These are phyloP conservation scores for Aspergillus hortae DNA, from an alignment of 2,329 filamentous ascomycete genomes.

Conservation along the genomic window DNA sequence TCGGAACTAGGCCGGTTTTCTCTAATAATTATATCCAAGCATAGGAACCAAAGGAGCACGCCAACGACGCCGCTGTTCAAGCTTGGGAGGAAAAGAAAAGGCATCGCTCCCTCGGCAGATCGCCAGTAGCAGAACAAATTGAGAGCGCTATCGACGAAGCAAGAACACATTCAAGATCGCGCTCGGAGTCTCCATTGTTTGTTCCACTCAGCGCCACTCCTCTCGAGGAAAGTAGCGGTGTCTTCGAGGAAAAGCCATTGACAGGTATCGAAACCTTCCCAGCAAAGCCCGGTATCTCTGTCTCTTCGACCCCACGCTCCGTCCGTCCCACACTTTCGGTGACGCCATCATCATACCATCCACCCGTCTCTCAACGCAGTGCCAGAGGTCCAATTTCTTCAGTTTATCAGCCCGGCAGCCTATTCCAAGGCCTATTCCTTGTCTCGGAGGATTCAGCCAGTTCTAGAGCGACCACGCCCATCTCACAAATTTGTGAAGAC, in stretches of 20 bases:
- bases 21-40: conserved; percentile 5
- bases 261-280: background rate
- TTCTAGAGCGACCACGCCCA: background rate
- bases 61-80: conserved; percentile 26
- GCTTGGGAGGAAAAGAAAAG: conserved; percentile 27
- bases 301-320: background rate
- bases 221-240: too few species aligned
- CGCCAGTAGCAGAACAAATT: background rate
- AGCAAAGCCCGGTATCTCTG: background rate
- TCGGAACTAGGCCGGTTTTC: background rate
- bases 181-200: conserved; percentile 17
- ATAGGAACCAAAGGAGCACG: conserved; percentile 35
- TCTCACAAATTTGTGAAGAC: background rate
- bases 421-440: conserved; percentile 6
- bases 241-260: background rate
- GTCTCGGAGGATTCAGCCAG: background rate
- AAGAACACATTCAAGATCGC: background rate
- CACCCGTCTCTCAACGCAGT: conserved; percentile 1
- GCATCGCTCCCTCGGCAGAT: conserved; percentile 1
- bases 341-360: background rate
- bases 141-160: background rate
- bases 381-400: conserved; percentile 11
- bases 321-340: background rate
- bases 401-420: conserved; percentile 14
- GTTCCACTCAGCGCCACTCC: conserved; percentile 9